Conservation (phyloP, 768 basidiomycete genomes). For the Multifurca ochricompacta region DNA sequence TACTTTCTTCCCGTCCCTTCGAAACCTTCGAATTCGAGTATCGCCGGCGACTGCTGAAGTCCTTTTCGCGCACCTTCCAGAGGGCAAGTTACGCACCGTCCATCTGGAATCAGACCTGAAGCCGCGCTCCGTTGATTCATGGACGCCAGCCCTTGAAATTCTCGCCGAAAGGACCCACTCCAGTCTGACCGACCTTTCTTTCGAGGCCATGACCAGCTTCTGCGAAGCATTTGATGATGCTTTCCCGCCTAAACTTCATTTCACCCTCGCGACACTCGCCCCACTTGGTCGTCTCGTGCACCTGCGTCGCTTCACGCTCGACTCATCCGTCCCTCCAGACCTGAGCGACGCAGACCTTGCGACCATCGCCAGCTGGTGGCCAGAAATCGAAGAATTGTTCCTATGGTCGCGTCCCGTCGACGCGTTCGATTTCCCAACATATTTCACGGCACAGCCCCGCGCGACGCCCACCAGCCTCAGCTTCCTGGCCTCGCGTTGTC, state of each 20-base stretch:
- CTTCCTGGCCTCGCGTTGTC: conserved; percentile 23
- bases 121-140: conserved; percentile 18
- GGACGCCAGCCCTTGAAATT: conserved; percentile 17
- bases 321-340: conserved; percentile 23
- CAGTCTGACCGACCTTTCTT: conserved; percentile 12
- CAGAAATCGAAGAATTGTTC: conserved; percentile 23
- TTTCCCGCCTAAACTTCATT: conserved; percentile 20
- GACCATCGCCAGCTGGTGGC: conserved; percentile 27
- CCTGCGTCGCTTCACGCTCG: conserved; percentile 24
- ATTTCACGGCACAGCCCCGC: conserved; percentile 19
- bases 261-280: conserved; percentile 23
- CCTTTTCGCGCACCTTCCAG: conserved; percentile 13
- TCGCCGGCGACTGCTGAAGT: conserved; percentile 13
- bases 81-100: conserved; percentile 8
- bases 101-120: conserved; percentile 21
- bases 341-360: conserved; percentile 25
- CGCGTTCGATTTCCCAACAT: conserved; percentile 17
- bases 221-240: conserved; percentile 19
- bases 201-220: conserved; percentile 19
- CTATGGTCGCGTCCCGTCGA: conserved; percentile 23
- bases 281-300: conserved; percentile 24
- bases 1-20: conserved; percentile 17
- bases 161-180: conserved; percentile 15
- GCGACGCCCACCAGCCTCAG: conserved; percentile 23
- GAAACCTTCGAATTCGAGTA: conserved; percentile 13